phyloP scores from a whole-genome alignment of 1,139 yeast species.

The Zygoascus meyerae region DNA sequence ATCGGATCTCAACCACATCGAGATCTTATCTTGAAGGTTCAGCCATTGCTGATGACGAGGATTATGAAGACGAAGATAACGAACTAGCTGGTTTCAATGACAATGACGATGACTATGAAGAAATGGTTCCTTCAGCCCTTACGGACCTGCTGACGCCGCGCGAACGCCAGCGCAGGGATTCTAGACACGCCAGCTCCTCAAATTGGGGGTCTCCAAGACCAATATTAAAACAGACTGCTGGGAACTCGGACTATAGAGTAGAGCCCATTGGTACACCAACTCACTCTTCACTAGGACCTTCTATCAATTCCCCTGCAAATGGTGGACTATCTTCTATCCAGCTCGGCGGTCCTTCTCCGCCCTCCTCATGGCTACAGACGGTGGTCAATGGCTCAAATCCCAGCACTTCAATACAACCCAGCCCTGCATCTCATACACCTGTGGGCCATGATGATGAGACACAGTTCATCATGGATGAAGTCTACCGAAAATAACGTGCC shows the following conservation, averaged over 20 bases:
- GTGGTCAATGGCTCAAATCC: slow-evolving; percentile 1
- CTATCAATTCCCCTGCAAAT: background rate
- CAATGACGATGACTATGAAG: slow-evolving; percentile 7
- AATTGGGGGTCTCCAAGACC: slow-evolving; percentile 8
- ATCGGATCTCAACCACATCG: background rate
- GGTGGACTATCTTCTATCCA: background rate
- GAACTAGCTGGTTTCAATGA: slow-evolving; percentile 3
- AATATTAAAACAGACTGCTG: background rate
- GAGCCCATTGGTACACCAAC: slow-evolving; percentile 11
- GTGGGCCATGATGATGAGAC: slow-evolving; percentile 21
- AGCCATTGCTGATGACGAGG: slow-evolving; percentile 17
- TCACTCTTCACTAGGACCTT: background rate
- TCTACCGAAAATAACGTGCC: slow-evolving; percentile 10
- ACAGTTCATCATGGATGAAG: slow-evolving; percentile 28
- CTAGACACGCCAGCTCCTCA: slow-evolving; percentile 40
- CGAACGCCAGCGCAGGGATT: slow-evolving; percentile 61
- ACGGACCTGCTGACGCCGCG: slow-evolving; percentile 74
- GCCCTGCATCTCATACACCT: slow-evolving; percentile 7
- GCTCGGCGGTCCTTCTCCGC: slow-evolving; percentile 5
- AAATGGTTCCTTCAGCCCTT: slow-evolving; percentile 62
- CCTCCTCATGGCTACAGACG: slow-evolving; percentile 4
- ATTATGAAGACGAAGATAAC: slow-evolving; percentile 7
- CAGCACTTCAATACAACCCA: background rate
- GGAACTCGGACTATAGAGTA: slow-evolving; percentile 1
- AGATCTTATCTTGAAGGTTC: slow-evolving; percentile 14